phyloP scores from a whole-genome alignment of 2,329 filamentous ascomycete species.

The Hymenoscyphus scutula region DNA sequence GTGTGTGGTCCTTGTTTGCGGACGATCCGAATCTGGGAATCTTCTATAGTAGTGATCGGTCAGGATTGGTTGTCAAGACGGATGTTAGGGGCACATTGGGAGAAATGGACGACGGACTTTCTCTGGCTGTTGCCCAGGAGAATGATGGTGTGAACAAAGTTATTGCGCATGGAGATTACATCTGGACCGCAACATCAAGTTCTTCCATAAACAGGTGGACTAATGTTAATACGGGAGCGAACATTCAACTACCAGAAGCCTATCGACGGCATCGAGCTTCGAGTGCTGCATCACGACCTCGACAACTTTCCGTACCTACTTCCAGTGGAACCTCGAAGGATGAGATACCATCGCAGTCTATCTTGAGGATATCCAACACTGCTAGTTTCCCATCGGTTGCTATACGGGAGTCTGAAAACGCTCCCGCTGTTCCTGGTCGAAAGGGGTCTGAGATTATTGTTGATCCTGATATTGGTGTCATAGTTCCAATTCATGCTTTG shows the following conservation, averaged over 20 bases:
- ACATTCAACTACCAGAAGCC: conserved; percentile 62
- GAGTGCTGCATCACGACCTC: conserved; percentile 42
- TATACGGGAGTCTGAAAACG: conserved; percentile 53
- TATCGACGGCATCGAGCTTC: conserved; percentile 51
- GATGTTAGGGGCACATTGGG: conserved; percentile 73
- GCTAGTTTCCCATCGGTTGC: conserved; percentile 65
- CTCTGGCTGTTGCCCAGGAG: conserved; percentile 87
- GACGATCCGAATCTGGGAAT: conserved; percentile 80
- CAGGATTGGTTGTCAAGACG: conserved; percentile 92
- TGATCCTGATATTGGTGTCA: conserved; percentile 46
- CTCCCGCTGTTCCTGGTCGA: conserved; percentile 46
- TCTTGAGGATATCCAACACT: conserved; percentile 81
- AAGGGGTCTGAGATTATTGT: conserved; percentile 58
- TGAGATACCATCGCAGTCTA: conserved; percentile 72
- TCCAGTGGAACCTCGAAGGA: conserved; percentile 46
- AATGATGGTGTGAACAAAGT: conserved; percentile 75
- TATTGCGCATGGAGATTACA: conserved; percentile 51
- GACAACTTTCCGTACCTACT: conserved; percentile 38
- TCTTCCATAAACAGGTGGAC: conserved; percentile 73
- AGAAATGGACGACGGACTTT: conserved; percentile 82
- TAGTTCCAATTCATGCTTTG: conserved; percentile 63
- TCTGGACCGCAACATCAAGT: conserved; percentile 72
- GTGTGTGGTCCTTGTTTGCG: conserved; percentile 93
- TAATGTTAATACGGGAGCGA: conserved; percentile 75
- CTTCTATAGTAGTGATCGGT: conserved; percentile 93